phyloP scores from a whole-genome alignment of 2,329 filamentous ascomycete species.

The Drechslerella coelobrocha region DNA sequence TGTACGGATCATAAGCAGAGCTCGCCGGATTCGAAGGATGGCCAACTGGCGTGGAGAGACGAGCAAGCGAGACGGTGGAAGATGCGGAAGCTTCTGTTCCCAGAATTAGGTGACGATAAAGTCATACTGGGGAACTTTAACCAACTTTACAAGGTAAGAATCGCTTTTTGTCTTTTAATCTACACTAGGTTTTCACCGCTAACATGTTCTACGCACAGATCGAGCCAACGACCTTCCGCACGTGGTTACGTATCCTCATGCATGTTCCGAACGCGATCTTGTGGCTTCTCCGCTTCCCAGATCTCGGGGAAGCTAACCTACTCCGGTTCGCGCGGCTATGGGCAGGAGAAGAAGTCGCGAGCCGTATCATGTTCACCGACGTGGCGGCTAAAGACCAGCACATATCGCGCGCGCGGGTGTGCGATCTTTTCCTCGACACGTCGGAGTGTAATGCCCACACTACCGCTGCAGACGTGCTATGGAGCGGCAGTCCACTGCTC shows the following conservation, averaged over 20 bases:
- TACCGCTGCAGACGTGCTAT: slow-evolving; percentile 92
- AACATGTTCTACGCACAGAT: slow-evolving; percentile 67
- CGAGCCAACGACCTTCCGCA: slow-evolving; percentile 93
- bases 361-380: slow-evolving; percentile 90
- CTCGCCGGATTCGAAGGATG: slow-evolving; percentile 73
- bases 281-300: slow-evolving; percentile 96
- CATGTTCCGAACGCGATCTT: slow-evolving; percentile 85
- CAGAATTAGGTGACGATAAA: slow-evolving; percentile 76
- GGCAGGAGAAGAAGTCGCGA: slow-evolving; percentile 84
- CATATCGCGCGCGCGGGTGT: slow-evolving; percentile 87
- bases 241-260: slow-evolving; percentile 89
- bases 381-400: slow-evolving; percentile 94
- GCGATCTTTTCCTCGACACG: slow-evolving; percentile 94
- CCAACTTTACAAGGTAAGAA: slow-evolving; percentile 89
- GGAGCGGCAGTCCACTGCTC: slow-evolving; percentile 91
- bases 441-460: slow-evolving; percentile 98
- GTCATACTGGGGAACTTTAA: slow-evolving; percentile 98
- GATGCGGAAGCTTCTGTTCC: slow-evolving; percentile 93
- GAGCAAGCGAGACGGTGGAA: slow-evolving; percentile 83
- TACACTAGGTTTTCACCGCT: slow-evolving; percentile 11
- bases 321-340: slow-evolving; percentile 79
- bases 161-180: slow-evolving; percentile 2
- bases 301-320: slow-evolving; percentile 86
- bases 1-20: slow-evolving; percentile 97
- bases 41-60: slow-evolving; percentile 76